Evolutionary conservation across 2,329 filamentous ascomycete species (phyloP).

Genomic region (Tolypocladium guangdongense): DNA sequence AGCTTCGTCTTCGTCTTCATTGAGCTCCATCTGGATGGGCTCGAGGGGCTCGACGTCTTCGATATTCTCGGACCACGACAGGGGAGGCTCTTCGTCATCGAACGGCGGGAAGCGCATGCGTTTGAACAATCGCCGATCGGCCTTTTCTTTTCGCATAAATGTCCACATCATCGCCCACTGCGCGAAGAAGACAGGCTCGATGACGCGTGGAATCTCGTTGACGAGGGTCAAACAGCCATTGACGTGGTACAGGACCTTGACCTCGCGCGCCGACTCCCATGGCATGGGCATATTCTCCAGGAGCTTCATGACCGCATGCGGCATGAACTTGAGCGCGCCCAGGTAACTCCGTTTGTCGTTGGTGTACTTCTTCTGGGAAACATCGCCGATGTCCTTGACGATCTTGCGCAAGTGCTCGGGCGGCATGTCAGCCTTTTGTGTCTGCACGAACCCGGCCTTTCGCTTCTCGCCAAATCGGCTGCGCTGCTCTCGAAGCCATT

Average conservation of each 20-base stretch:
- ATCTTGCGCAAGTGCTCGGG: constrained; percentile 98
- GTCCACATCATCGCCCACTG: constrained; percentile 99
- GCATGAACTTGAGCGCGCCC: constrained; percentile 97
- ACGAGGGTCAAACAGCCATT: constrained; percentile 95
- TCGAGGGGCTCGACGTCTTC: constrained; percentile 96
- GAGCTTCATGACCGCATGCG: constrained; percentile 91
- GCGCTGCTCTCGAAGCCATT: constrained; percentile 88
- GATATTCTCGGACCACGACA: constrained; percentile 98
- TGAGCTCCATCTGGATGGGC: constrained; percentile 96
- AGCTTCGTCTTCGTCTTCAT: constrained; percentile 82
- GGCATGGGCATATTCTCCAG: constrained; percentile 99
- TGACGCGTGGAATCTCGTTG: constrained; percentile 92
- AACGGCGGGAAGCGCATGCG: constrained; percentile 98
- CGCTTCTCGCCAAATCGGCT: constrained; percentile 95
- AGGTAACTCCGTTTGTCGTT: constrained; percentile 97
- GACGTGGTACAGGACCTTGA: constrained; percentile 96
- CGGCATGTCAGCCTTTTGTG: constrained; percentile 97
- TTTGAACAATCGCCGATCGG: constrained; percentile 91
- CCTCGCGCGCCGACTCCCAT: constrained; percentile 92
- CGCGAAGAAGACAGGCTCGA: constrained; percentile 94
- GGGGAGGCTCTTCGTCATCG: constrained; percentile 92
- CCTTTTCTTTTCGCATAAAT: constrained; percentile 95
- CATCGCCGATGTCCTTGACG: constrained; percentile 95
- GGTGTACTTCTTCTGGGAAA: constrained; percentile 98
- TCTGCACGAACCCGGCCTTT: constrained; percentile 92